A percentile compares a stretch with the other conserved stretches of the same genome.
phyloP scores from a whole-genome alignment of 768 basidiomycete genomes.

The Multifurca ochricompacta region DNA sequence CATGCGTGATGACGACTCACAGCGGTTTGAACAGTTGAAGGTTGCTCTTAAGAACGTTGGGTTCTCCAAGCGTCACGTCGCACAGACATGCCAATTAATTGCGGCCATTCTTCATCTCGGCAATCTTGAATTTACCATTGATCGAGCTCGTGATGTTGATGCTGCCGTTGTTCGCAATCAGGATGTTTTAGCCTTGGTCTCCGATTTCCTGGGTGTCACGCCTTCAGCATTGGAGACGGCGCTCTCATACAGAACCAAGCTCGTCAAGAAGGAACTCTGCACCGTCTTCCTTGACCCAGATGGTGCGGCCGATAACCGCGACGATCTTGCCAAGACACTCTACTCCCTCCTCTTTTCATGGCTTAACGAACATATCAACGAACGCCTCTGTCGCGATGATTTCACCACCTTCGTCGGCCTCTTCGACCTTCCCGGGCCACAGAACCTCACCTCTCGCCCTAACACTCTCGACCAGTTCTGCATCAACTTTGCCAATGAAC shows the following conservation, averaged over 20 bases:
- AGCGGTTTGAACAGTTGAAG: conserved; percentile 90
- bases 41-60: conserved; percentile 89
- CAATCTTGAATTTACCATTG: conserved; percentile 86
- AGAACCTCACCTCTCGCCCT: conserved; percentile 78
- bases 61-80: conserved; percentile 89
- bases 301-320: conserved; percentile 85
- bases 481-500: conserved; percentile 94
- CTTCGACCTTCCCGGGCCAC: conserved; percentile 89
- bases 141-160: conserved; percentile 79
- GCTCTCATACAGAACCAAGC: conserved; percentile 84
- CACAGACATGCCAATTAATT: conserved; percentile 89
- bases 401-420: conserved; percentile 88
- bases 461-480: conserved; percentile 97
- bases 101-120: conserved; percentile 96
- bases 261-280: conserved; percentile 94
- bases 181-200: conserved; percentile 73
- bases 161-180: conserved; percentile 86
- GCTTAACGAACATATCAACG: conserved; percentile 95
- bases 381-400: conserved; percentile 89
- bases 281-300: conserved; percentile 95
- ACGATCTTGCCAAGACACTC: conserved; percentile 88
- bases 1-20: conserved; percentile 71
- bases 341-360: conserved; percentile 94
- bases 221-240: conserved; percentile 64
- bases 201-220: conserved; percentile 86